phyloP scores from a whole-genome alignment of 2,329 filamentous ascomycete genomes.

The Trichoderma sp. region DNA sequence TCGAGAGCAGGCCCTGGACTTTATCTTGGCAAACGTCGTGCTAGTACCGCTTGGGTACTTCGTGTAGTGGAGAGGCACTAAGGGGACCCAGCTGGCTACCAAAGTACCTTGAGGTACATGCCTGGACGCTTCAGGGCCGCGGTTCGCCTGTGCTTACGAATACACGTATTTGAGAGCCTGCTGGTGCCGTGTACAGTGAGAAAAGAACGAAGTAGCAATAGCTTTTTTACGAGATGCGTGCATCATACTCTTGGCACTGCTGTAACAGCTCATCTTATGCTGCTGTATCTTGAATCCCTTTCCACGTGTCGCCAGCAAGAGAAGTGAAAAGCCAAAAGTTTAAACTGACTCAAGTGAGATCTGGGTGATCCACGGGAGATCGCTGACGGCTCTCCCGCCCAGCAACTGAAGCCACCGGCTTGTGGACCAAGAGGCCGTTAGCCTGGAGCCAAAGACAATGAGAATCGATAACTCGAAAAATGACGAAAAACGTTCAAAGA shows the following conservation, averaged over 20 bases:
- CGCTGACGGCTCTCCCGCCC: slow-evolving; percentile 18
- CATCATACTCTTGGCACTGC: too few species aligned
- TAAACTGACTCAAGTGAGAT: slow-evolving; percentile 16
- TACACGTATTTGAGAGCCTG: not conserved
- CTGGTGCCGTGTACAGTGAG: not conserved
- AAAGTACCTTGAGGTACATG: not conserved
- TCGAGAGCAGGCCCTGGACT: not conserved
- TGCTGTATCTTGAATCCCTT: not conserved
- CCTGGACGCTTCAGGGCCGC: not conserved
- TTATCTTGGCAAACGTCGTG: not conserved
- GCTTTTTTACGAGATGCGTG: too few species aligned
- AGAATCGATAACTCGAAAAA: not conserved
- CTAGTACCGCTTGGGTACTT: not conserved
- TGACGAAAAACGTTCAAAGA: not conserved
- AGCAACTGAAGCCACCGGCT: slow-evolving; percentile 8
- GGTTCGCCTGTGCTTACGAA: not conserved
- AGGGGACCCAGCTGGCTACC: not conserved
- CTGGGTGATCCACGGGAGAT: slow-evolving; percentile 22
- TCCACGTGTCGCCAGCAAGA: not conserved
- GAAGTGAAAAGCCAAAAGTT: not conserved
- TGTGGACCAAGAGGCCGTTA: slow-evolving; percentile 1
- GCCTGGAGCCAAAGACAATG: not conserved
- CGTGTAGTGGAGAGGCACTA: not conserved
- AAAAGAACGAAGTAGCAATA: not conserved
- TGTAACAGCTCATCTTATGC: not conserved